Percentiles rank a stretch among this genome's conserved stretches.
Conservation (phyloP, 352 stramenopile genomes). For the Phytophthora foliorum region DNA sequence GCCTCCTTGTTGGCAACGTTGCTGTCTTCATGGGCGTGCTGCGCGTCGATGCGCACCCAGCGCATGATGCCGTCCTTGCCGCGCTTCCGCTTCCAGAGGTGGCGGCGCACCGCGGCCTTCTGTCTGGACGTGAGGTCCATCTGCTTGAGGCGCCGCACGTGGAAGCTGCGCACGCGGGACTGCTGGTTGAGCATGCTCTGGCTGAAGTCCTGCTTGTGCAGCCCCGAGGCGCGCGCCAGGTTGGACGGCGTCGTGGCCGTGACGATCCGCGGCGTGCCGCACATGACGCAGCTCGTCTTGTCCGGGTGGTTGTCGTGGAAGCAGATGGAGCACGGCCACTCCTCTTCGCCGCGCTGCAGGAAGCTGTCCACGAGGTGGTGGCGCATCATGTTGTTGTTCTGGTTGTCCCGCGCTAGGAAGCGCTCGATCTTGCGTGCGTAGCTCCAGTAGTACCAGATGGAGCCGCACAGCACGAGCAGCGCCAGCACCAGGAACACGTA, state of each 20-base stretch:
- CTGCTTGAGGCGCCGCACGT: conserved; percentile 86
- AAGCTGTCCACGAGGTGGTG: conserved; percentile 89
- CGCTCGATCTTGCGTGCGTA: conserved; percentile 89
- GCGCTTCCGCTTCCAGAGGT: conserved; percentile 82
- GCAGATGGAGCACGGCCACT: conserved; percentile 90
- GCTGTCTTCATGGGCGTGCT: conserved; percentile 48
- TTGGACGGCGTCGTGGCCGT: conserved; percentile 62
- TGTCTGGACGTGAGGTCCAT: conserved; percentile 87
- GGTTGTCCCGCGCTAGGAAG: conserved; percentile 84
- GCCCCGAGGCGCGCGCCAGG: conserved; percentile 69
- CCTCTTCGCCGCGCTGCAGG: conserved; percentile 78
- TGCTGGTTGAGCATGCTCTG: conserved; percentile 85
- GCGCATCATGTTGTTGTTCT: conserved; percentile 92
- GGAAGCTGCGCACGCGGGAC: conserved; percentile 84
- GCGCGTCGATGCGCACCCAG: conserved; percentile 83
- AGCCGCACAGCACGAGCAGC: conserved; percentile 71
- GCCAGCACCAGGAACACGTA: conserved; percentile 83
- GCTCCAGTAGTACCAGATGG: conserved; percentile 92
- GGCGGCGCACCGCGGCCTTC: conserved; percentile 79
- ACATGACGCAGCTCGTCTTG: conserved; percentile 87
- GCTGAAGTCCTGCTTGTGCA: conserved; percentile 78
- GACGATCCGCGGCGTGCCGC: conserved; percentile 76
- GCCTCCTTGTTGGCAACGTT: conserved; percentile 37
- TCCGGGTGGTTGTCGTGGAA: conserved; percentile 91
- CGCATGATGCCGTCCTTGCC: conserved; percentile 79